Evolutionary conservation across 164 flowering plant species (phyloP).

Genomic region (Hamamelis virginiana): DNA sequence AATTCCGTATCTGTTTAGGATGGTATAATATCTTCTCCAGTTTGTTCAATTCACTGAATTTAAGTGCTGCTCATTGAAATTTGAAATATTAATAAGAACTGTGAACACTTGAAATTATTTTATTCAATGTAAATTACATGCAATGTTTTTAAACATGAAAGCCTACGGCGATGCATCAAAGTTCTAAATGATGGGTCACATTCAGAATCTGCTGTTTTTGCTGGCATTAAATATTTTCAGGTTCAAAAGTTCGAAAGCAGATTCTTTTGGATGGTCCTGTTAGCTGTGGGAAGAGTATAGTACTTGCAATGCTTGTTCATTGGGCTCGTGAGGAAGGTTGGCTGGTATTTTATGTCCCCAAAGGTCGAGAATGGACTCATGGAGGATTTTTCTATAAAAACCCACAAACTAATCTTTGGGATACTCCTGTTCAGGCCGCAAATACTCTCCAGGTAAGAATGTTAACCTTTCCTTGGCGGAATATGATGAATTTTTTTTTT

Average conservation of each 20-base stretch:
- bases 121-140: too few relatives aligned
- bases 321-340: slow-evolving; percentile 98
- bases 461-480: slow-evolving; percentile 5
- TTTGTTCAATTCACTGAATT: too few relatives aligned
- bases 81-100: too few relatives aligned
- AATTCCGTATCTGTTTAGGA: too few relatives aligned
- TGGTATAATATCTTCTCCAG: too few relatives aligned
- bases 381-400: slow-evolving; percentile 82
- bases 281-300: slow-evolving; percentile 89
- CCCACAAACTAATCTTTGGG: slow-evolving; percentile 82
- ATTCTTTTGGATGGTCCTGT: slow-evolving; percentile 87
- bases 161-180: too few relatives aligned
- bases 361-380: slow-evolving; percentile 82
- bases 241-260: slow-evolving; percentile 63
- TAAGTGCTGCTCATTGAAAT: too few relatives aligned
- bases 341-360: slow-evolving; percentile 87
- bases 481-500: too few relatives aligned
- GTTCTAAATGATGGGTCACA: neutral
- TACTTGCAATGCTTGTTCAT: slow-evolving; percentile 89
- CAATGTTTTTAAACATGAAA: too few relatives aligned
- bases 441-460: slow-evolving; percentile 63
- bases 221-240: slow-evolving; percentile 28
- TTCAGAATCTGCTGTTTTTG: neutral
- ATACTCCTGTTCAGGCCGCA: slow-evolving; percentile 88
- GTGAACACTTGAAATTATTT: too few relatives aligned